Evolutionary conservation across 495 filamentous ascomycete genomes (phyloP), one percentile per base, ranked within the genome.

Genomic region (Podospora fimiseda): DNA sequence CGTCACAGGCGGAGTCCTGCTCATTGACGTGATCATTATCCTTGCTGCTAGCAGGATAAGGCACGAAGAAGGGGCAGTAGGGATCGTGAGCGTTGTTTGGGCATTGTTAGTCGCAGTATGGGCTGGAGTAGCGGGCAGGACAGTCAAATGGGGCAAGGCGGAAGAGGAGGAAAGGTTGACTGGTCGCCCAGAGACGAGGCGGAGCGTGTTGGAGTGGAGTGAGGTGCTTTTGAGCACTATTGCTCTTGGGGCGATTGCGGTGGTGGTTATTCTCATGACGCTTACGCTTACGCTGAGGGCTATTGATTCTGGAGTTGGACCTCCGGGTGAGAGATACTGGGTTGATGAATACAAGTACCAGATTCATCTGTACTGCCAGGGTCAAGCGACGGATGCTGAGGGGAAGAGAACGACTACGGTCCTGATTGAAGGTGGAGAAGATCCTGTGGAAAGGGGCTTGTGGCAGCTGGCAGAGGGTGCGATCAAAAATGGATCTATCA

Each of bases 151-250:
- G 83, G 93, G 92, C 20, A 96, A 96, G 67, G 73, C 71, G 0
- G 88, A 95, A 56, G 93, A 98, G 62, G 93, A 98, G 68, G 85
- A 94, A 60, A 80, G 93, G 14, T 74, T 98, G 11, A 98, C 93
- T 1, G 93, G 93, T 22, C 84, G 90, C n/a, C 76, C 81, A 14
- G 92, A 96, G 69, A 90, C 84, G 9, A 83, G 90, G 18, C 83
- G 91, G 11, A 87, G 89, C 0, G 61, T 95, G 22, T 67, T 75
- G 9, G 88, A 96, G 70, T 96, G 93, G 93, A 63, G 79, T 21
- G 87, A 84, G 42, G 87, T 96, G n/a, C 60, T 80, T n/a, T 84
- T 87, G 22, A 88, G 42, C 23, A 16, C 83, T 9, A 69, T 92
- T 38, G 75, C 85, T 51, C 69, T 91, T 61, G 70, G 79, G 16